Evolutionary conservation across 2,329 filamentous ascomycete genomes (phyloP).

Genomic region (Lojkania enalia): DNA sequence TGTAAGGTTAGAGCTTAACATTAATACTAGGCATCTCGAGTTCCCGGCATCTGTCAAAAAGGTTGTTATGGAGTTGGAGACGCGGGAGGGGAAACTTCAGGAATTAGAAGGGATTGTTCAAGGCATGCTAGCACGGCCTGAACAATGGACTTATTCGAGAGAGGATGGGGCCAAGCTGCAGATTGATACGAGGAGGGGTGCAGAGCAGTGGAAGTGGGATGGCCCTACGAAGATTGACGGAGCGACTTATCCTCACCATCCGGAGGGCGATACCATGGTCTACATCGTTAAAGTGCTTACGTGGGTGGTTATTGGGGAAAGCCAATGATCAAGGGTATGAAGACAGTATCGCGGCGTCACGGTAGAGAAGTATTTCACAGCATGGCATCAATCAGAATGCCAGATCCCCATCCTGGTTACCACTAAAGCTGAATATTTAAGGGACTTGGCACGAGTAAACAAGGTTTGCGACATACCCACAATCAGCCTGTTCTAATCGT

Average conservation of each 20-base stretch:
- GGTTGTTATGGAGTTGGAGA: conserved; percentile 24
- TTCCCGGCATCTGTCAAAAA: conserved; percentile 12
- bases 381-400: not conserved
- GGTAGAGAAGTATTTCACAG: not conserved
- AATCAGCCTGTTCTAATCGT: too few species aligned
- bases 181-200: conserved; percentile 3
- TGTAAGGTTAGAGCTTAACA: conserved; percentile 53
- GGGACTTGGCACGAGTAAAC: not conserved
- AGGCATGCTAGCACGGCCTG: conserved; percentile 4
- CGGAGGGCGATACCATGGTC: not conserved
- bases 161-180: conserved; percentile 11
- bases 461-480: not conserved
- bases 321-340: not conserved
- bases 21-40: not conserved
- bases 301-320: not conserved
- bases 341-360: not conserved
- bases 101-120: conserved; percentile 18
- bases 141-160: conserved; percentile 10
- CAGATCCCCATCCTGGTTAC: not conserved
- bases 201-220: conserved; percentile 17
- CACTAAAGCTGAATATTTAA: not conserved
- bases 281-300: not conserved
- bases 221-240: conserved; percentile 6
- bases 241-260: conserved; percentile 2
- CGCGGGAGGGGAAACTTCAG: conserved; percentile 15